These are phyloP conservation scores for Apophysomyces variabilis DNA, from an alignment of 371 early-diverging fungal genomes.

Conservation along the genomic window DNA sequence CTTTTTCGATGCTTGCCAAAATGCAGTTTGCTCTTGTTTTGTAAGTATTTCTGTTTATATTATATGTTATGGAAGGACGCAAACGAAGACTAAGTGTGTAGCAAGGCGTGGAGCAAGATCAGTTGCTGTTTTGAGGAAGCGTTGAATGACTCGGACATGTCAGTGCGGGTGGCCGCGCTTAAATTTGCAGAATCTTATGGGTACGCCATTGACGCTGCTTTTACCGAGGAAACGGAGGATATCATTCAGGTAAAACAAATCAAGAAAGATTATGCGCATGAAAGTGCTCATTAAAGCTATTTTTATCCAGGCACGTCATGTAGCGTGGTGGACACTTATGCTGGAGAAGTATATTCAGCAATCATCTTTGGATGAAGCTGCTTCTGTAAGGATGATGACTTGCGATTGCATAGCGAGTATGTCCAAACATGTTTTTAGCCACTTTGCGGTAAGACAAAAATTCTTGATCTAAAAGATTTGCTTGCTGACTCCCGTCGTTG, in stretches of 20 bases:
- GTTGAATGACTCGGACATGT: slow-evolving; percentile 24
- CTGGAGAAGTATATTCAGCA: slow-evolving; percentile 55
- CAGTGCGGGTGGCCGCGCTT: slow-evolving; percentile 34
- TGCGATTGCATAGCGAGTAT: slow-evolving; percentile 70
- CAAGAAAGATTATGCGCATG: neutral
- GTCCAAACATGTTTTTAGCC: slow-evolving; percentile 48
- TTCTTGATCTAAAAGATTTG: neutral
- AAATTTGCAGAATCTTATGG: slow-evolving; percentile 50
- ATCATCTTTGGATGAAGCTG: slow-evolving; percentile 44
- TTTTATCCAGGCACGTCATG: slow-evolving; percentile 16
- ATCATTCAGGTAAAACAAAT: slow-evolving; percentile 3
- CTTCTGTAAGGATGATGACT: slow-evolving; percentile 56
- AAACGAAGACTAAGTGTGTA: neutral
- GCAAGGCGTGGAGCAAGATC: slow-evolving; percentile 24
- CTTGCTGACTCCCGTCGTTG: neutral
- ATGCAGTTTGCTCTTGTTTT: slow-evolving; percentile 15
- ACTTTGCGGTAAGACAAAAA: slow-evolving; percentile 39
- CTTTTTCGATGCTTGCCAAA: slow-evolving; percentile 26
- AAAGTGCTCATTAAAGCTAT: too few species aligned
- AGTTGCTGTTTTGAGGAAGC: slow-evolving; percentile 13
- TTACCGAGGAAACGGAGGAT: neutral
- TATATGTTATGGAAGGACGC: too few species aligned
- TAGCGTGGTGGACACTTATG: slow-evolving; percentile 56
- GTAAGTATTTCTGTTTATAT: slow-evolving; percentile 15
- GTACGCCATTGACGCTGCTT: slow-evolving; percentile 24